These are phyloP conservation scores for Fusarium verticillioides DNA, from an alignment of 2,329 filamentous ascomycete species.

Conservation along the genomic window DNA sequence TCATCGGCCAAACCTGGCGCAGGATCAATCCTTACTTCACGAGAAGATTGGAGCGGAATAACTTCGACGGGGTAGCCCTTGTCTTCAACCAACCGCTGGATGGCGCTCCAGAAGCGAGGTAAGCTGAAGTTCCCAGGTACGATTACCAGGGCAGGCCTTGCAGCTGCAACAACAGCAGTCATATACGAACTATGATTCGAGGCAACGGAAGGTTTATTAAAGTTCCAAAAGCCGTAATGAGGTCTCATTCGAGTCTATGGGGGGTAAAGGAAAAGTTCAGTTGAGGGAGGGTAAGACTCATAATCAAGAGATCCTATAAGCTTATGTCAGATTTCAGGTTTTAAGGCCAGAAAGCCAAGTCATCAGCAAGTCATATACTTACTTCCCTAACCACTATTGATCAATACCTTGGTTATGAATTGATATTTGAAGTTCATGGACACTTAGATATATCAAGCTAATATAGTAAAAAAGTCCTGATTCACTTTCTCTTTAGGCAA, in stretches of 20 bases:
- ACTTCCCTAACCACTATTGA: neutral
- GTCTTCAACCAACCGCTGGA: neutral
- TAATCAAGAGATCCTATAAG: neutral
- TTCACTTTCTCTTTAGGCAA: neutral
- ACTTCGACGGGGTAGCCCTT: neutral
- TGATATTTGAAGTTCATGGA: neutral
- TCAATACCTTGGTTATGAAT: neutral
- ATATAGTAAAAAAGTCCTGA: neutral
- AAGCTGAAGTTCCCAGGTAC: conserved; percentile 16
- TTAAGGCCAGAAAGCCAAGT: no score
- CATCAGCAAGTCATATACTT: neutral
- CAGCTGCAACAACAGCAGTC: neutral
- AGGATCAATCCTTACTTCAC: neutral
- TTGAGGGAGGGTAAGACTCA: no score
- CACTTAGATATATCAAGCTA: neutral
- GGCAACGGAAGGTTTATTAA: rapidly evolving
- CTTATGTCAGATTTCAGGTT: neutral
- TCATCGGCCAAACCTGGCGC: conserved; percentile 15
- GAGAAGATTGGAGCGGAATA: neutral
- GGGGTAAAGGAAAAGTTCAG: neutral
- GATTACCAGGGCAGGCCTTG: neutral
- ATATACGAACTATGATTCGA: neutral
- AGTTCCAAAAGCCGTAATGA: rapidly evolving
- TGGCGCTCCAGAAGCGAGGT: conserved; percentile 3
- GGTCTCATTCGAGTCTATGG: rapidly evolving